phyloP scores from a whole-genome alignment of 1,284 basidiomycete genomes.

The Irpex lacteus region DNA sequence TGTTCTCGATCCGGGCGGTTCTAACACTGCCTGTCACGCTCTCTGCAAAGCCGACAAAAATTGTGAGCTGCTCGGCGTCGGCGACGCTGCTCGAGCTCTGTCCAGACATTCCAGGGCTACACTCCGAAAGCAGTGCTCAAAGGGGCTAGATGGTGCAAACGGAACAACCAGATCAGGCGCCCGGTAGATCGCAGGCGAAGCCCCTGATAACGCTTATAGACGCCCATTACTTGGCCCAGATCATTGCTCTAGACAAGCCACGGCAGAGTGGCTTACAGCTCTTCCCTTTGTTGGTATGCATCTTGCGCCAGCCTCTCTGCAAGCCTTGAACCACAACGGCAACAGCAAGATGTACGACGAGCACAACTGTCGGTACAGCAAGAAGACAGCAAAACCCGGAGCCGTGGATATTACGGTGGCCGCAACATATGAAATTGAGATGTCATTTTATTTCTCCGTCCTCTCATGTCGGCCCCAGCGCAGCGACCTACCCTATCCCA shows the following conservation, averaged over 20 bases:
- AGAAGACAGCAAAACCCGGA: too few relatives aligned
- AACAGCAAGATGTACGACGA: too few relatives aligned
- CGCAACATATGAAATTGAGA: neutral
- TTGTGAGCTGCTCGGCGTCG: neutral
- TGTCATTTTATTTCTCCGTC: neutral
- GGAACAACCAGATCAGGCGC: neutral
- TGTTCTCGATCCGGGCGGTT: neutral
- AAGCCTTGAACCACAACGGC: too few relatives aligned
- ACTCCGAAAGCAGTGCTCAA: too few relatives aligned
- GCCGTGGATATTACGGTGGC: too few relatives aligned
- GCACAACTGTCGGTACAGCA: too few relatives aligned
- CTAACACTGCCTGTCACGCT: neutral
- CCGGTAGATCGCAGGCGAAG: neutral
- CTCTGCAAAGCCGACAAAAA: neutral
- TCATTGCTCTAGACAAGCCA: neutral
- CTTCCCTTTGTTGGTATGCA: too few relatives aligned
- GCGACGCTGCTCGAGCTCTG: neutral
- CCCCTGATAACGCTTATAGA: neutral
- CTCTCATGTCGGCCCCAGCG: neutral
- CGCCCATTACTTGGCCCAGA: neutral
- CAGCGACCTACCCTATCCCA: too few relatives aligned
- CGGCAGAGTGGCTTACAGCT: too few relatives aligned
- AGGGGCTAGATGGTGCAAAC: too few relatives aligned
- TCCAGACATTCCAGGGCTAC: too few relatives aligned
- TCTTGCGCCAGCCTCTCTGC: too few relatives aligned